Conservation (phyloP, 2,329 filamentous ascomycete genomes). For the Aspergillus terreus region DNA sequence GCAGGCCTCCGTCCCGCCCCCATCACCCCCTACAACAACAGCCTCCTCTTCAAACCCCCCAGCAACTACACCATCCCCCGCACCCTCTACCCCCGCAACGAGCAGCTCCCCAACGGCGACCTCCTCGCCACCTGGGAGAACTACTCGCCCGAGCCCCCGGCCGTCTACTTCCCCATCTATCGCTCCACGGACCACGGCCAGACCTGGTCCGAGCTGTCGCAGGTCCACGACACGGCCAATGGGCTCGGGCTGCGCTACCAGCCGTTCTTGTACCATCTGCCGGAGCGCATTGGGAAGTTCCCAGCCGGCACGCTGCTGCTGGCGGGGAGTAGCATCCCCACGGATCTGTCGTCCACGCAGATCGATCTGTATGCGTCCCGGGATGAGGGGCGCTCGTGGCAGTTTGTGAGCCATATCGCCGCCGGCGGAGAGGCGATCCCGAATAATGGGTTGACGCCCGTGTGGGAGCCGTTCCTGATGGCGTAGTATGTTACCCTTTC, state of each 20-base stretch:
- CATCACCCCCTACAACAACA: not conserved
- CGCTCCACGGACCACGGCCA: slow-evolving; percentile 52
- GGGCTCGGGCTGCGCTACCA: slow-evolving; percentile 66
- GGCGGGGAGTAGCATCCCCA: slow-evolving; percentile 54
- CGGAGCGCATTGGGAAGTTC: slow-evolving; percentile 55
- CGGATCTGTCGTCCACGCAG: slow-evolving; percentile 58
- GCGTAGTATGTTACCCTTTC: slow-evolving; percentile 37
- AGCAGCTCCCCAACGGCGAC: slow-evolving; percentile 42
- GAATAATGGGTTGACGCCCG: slow-evolving; percentile 62
- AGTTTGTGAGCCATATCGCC: slow-evolving; percentile 64
- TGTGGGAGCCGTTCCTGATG: slow-evolving; percentile 70
- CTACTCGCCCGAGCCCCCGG: slow-evolving; percentile 52
- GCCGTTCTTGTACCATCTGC: slow-evolving; percentile 64
- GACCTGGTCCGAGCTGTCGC: slow-evolving; percentile 62
- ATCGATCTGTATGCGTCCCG: slow-evolving; percentile 66
- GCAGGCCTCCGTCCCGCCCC: not conserved
- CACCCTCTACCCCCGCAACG: slow-evolving; percentile 51
- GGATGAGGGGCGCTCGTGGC: slow-evolving; percentile 61
- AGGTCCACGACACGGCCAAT: slow-evolving; percentile 61
- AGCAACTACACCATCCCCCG: slow-evolving; percentile 45
- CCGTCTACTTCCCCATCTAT: slow-evolving; percentile 51
- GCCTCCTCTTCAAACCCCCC: slow-evolving; percentile 40
- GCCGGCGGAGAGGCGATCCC: slow-evolving; percentile 59
- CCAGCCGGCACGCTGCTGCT: slow-evolving; percentile 61
- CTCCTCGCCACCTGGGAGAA: slow-evolving; percentile 55